Evolutionary conservation across 192 early-diverging fungal species (phyloP), one percentile per base, ranked within the genome.

Genomic region (Dimargaris xerosporica): DNA sequence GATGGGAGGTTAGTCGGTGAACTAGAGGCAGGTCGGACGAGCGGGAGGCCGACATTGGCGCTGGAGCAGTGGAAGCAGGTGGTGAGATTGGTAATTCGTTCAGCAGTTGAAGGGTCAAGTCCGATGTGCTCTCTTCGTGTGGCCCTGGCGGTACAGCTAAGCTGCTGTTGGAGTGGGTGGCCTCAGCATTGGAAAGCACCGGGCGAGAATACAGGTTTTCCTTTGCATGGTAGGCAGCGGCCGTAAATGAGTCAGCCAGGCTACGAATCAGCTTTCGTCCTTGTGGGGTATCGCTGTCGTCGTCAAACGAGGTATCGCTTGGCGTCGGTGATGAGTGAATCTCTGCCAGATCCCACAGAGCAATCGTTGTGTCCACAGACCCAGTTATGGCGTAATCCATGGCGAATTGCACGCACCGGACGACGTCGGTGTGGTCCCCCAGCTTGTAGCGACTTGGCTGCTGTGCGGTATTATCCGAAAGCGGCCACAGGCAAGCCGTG

Each of bases 401-500:
- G 45, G 67, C 56, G 34, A 78, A 72, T 50, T 72, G 72, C 26
- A 72, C 72, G 9, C 60, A 58, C 11, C 72, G 66, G 0, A 77
- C 52, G 2, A 66, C 54, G 47, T 77, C 75, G 51, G 31, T 53
- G 44, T 74, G 72, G 3, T 70, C 70, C 34, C 31, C 47, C 29
- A 77, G 19, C 16, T 56, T 56, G 67, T 1, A 56, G 43, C 53
- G 68, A 60, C 50, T 64, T 53, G 81, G 68, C 61, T 65, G 65
- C 50, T 67, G 80, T 48, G 68, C 65, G 51, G 64, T 76, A 31
- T 69, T 75, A 44, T 60, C 73, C 7, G 70, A 45, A 7, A 82
- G 61, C 54, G 80, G 73, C 85, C 85, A 90, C 31, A 84, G 73
- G 9, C 83, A 80, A 21, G 82, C 78, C 26, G 84, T 83, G 34